Evolutionary conservation across 169 alveolate species (phyloP), one percentile per base, ranked within the genome.

Genomic region (Blepharisma undulans): DNA sequence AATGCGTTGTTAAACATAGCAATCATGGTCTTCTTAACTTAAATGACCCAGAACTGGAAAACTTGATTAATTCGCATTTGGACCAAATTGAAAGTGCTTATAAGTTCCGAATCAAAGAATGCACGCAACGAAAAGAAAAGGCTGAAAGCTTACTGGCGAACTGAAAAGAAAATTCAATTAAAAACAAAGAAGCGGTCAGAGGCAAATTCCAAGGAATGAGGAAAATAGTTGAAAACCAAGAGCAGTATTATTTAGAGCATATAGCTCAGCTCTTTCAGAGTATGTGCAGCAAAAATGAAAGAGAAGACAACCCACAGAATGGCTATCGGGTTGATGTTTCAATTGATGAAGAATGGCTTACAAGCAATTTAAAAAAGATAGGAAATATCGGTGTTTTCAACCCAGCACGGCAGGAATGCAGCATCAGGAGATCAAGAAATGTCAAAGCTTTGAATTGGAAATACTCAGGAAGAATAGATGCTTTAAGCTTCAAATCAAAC

Each of bases 401-500:
- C 78, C 79, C 79, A 22, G 78, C 34, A 1, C 6, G 78, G 14
- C 79, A 34, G 19, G 89, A 84, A 30, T 84, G 27, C 36, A n/a
- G 22, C 25, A 77, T 84, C 27, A 33, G 89, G 18, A 1, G 89
- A 22, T 36, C 79, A 4, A 33, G 89, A n/a, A 84, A 84, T 59
- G 89, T 84, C 6, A 84, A 84, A 59, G 89, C 89, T 36, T 30
- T 84, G 33, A 84, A 84, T 59, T 84, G 89, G 89, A 84, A 84
- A 77, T 84, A 84, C 89, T 84, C 89, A n/a, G 89, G 89, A 2
- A 33, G 89, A 22, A 84, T 84, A 32, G 89, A 84, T 59, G 89
- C 89, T 59, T 59, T 84, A 16, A 59, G 71, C 18, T 84, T 84
- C 36, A 84, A 84, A 4, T n/a, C 48, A n/a, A 30, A 59, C 36